Evolutionary conservation across 1,139 yeast genomes (phyloP), one percentile per base, ranked within the genome.

Genomic region (Scheffersomyces titani): DNA sequence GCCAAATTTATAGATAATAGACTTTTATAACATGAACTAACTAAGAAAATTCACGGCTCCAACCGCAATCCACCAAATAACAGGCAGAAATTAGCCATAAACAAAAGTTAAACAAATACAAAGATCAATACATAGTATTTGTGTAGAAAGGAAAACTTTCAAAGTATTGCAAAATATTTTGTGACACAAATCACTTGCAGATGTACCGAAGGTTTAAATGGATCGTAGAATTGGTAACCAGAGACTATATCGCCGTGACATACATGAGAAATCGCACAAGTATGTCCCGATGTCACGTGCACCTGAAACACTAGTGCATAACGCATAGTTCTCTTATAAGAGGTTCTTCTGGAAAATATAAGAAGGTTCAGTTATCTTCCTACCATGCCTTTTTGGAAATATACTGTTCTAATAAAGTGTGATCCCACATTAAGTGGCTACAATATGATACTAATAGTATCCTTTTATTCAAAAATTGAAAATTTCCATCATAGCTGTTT

Each of bases 111-210:
- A 30, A 2, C 40, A 30, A 2, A 30, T 13, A 30, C 40, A 30
- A 6, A 30, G 40, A 30, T 2, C 2, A 30, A 16, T 11, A 30
- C 13, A 30, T 30, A 30, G 16, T 11, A 13, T 19, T 48, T 19
- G 19, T 48, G 19, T 9, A 19, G 46, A 6, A 16, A 47, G 13
- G 44, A 54, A 49, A 49, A 19, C 56, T 54, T 48, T 4, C 44
- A 51, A 49, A 20, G 56, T 52, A 51, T 21, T 44, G 40, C 21
- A 54, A 54, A 54, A 54, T 51, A 24, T 13, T 16, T n/a, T 45
- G 36, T 50, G 52, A 44, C 30, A 30, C 40, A 9, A 30, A 30
- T 11, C 40, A 30, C 40, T 30, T 16, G 4, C 13, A 9, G 16
- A 9, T 9, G 40, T 30, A 30, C 40, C 40, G 40, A 30, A 30